Base-by-base conservation (phyloP, 179 eudicot species). In the Heliamphora ciliata region DNA sequence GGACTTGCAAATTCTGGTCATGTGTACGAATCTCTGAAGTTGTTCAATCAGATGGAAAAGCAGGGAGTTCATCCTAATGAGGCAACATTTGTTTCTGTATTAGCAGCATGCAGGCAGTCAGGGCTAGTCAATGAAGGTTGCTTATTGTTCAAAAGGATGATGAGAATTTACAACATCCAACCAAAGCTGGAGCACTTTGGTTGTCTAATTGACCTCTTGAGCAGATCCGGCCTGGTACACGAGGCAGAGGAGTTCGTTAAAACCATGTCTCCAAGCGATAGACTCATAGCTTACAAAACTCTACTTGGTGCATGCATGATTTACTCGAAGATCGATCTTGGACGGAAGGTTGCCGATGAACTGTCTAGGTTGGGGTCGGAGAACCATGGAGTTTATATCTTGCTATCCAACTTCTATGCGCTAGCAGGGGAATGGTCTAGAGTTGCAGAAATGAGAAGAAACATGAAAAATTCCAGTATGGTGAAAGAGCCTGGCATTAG, bases 391-490 rank as follows among this genome's bases (percentile, higher is more conserved):
- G 67, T 84, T 75, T 46, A 9, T 70, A 44, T 81, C 31, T 58
- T 84, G 73, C 60, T 81, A 15, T 84, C 84, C 17, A 84, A 84
- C 82, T 84, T 81, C 69, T 84, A 77, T 81, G 84, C 86, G 2
- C 68, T 84, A 4, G 84, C 79, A 6, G 82, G 63, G 63, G 58
- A 81, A 40, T 84, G 86, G 86, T 82, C 46, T 24, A 78, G 44
- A 52, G 82, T 77, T 60, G 86, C 64, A 59, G 68, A 81, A 50
- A 77, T 64, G 18, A 84, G 84, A 64, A 47, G 60, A 59, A 81
- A 15, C 8, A 70, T 81, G 84, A 81, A 78, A 21, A 78, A 15
- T 2, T 44, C 6, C 31, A 44, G 52, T 9, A 10, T 71, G 66
- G 56, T n/a, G 74, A 81, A 84, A 80, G 86, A 70, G 64, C 81